Conservation (phyloP, 371 early-diverging fungal genomes). For the Actinomortierella ambigua region DNA sequence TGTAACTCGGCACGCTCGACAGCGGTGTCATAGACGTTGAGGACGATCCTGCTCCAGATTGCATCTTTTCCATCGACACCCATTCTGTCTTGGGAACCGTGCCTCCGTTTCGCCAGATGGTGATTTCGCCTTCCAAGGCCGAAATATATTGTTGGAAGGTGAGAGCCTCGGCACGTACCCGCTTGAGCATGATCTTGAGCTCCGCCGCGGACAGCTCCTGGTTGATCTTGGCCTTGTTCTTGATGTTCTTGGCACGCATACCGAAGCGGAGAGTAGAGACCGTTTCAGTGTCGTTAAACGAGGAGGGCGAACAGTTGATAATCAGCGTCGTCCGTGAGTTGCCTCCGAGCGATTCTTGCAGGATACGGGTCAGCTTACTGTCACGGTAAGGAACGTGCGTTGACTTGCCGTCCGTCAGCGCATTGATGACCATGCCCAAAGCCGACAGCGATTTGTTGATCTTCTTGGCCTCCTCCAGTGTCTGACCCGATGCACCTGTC, state of each 20-base stretch:
- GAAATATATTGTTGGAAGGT: slow-evolving; percentile 82
- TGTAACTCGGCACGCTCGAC: slow-evolving; percentile 57
- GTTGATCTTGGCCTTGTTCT: slow-evolving; percentile 98
- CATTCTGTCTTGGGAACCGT: slow-evolving; percentile 75
- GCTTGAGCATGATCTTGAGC: slow-evolving; percentile 91
- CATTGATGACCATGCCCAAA: slow-evolving; percentile 98
- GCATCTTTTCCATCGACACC: slow-evolving; percentile 73
- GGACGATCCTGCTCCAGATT: slow-evolving; percentile 53
- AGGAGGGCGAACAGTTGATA: slow-evolving; percentile 96
- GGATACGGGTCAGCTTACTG: slow-evolving; percentile 96
- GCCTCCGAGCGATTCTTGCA: slow-evolving; percentile 99
- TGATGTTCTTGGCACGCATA: slow-evolving; percentile 95
- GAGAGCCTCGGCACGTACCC: slow-evolving; percentile 79
- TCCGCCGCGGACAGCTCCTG: slow-evolving; percentile 92
- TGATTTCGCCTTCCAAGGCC: slow-evolving; percentile 87
- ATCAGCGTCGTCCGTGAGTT: slow-evolving; percentile 96
- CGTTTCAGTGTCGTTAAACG: slow-evolving; percentile 96
- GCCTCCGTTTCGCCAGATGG: slow-evolving; percentile 84
- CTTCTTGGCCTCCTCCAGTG: slow-evolving; percentile 99
- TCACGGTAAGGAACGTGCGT: slow-evolving; percentile 98
- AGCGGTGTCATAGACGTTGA: slow-evolving; percentile 28
- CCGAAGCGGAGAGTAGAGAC: slow-evolving; percentile 97
- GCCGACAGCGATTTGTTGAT: slow-evolving; percentile 99
- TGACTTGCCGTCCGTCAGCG: slow-evolving; percentile 92
- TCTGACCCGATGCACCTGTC: slow-evolving; percentile 98